Conservation (phyloP, 1,139 yeast species). For the Candida pseudoviswanathii region DNA sequence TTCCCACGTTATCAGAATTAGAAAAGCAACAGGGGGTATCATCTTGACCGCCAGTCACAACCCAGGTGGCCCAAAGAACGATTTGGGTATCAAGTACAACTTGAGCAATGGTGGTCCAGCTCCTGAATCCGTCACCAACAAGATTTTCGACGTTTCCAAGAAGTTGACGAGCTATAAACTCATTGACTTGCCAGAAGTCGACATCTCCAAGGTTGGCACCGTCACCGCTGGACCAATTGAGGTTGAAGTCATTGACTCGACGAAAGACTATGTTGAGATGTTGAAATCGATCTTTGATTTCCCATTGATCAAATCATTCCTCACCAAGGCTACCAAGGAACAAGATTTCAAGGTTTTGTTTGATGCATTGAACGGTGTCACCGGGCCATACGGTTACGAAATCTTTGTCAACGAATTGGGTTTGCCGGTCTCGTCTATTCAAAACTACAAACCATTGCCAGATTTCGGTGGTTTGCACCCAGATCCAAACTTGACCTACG, state of each 20-base stretch:
- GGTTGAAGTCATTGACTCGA: slow-evolving; percentile 83
- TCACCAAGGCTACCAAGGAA: slow-evolving; percentile 47
- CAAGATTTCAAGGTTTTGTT: slow-evolving; percentile 71
- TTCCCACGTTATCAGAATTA: slow-evolving; percentile 82
- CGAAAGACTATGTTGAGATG: slow-evolving; percentile 74
- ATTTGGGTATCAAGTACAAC: slow-evolving; percentile 95
- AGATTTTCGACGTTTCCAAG: slow-evolving; percentile 74
- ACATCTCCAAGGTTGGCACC: slow-evolving; percentile 60
- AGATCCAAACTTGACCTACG: slow-evolving; percentile 96
- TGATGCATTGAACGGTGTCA: slow-evolving; percentile 92
- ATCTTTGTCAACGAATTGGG: slow-evolving; percentile 87
- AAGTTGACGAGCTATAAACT: slow-evolving; percentile 59
- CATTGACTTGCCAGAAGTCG: slow-evolving; percentile 60
- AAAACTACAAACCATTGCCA: slow-evolving; percentile 75
- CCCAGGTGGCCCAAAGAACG: slow-evolving; percentile 97
- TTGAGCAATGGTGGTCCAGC: slow-evolving; percentile 98
- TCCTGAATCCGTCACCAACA: slow-evolving; percentile 92
- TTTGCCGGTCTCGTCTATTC: slow-evolving; percentile 67
- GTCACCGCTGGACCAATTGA: slow-evolving; percentile 54
- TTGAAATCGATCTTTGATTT: slow-evolving; percentile 89
- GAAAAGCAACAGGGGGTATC: slow-evolving; percentile 88
- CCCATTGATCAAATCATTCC: slow-evolving; percentile 72
- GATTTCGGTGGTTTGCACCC: slow-evolving; percentile 99
- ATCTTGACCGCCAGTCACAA: slow-evolving; percentile 96
- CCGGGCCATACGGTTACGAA: slow-evolving; percentile 93